Percentiles rank a stretch among this genome's conserved stretches.
phyloP scores from a whole-genome alignment of 2,329 filamentous ascomycete species.

The Paecilomyces formosus region DNA sequence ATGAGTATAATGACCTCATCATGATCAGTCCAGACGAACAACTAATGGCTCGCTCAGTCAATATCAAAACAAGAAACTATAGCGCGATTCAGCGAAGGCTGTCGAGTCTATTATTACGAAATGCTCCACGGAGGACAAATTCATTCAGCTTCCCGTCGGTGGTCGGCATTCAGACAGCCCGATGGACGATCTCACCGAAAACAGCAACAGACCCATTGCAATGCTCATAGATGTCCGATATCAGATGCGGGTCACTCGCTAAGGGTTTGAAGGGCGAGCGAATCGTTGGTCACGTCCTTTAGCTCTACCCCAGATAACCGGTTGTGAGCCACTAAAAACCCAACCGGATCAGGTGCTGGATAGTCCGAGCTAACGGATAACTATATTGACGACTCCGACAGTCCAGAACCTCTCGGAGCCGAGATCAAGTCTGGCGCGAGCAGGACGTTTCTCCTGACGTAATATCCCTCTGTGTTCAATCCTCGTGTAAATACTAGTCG shows the following conservation, averaged over 20 bases:
- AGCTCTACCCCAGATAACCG: not conserved
- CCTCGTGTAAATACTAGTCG: not conserved
- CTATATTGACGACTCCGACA: not conserved
- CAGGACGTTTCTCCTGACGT: not conserved
- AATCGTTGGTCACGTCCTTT: not conserved
- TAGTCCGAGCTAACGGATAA: not conserved
- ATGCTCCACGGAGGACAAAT: not conserved
- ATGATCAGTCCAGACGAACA: not conserved
- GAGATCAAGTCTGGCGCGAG: not conserved
- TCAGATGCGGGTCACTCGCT: not conserved
- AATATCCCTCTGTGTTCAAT: not conserved
- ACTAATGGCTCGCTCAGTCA: not conserved
- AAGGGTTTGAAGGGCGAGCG: not conserved
- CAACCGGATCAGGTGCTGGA: not conserved
- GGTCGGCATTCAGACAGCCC: not conserved
- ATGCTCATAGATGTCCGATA: not conserved
- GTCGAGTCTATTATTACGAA: not conserved
- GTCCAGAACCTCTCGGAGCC: not conserved
- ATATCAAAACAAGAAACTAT: not conserved
- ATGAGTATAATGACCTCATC: not conserved
- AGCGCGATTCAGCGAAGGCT: not conserved
- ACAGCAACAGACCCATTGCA: not conserved
- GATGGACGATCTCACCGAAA: not conserved
- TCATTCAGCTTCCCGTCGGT: not conserved
- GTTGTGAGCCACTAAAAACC: not conserved